Evolutionary conservation across 2,329 filamentous ascomycete species (phyloP), one percentile per base, ranked within the genome.

Genomic region (Sporothrix brunneoviolacea): DNA sequence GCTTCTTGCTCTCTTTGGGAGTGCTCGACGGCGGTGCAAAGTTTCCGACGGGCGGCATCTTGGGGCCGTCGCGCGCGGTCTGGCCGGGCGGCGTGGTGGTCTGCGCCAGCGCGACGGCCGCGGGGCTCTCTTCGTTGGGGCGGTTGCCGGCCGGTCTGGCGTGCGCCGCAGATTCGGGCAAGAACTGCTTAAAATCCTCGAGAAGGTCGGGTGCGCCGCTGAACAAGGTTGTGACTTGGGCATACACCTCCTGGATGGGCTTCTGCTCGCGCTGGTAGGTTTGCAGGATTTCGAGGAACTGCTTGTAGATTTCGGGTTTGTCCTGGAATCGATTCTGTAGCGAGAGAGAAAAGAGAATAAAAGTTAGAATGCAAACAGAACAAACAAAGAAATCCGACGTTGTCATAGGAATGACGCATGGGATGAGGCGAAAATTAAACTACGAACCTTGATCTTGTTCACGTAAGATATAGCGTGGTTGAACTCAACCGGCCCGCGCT

Each of bases 381-480:
- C 21, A 6, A 8, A 24, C 16, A 38, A 13, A 7, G 7, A 19
- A 30, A 13, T 8, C 19, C n/a, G 33, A 41, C 10, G 38, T n/a
- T n/a, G n/a, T n/a, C 22, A 19, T 35, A 28, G 22, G n/a, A 50
- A 50, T 38, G 16, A 36, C 19, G 36, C 40, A 33, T 41, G 42
- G n/a, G 22, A 33, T 19, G 33, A 28, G 41, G 16, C 27, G 36
- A 19, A 48, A 15, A 28, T 2, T 8, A 30, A 44, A 45, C n/a
- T n/a, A 52, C 78, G 66, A 71, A 93, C 91, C 84, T 98, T 98
- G 62, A 98, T 98, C 71, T 98, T 98, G 65, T 98, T 98, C 49
- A 98, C 93, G 62, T 98, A 98, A 66, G 91, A 97, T 57, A 98
- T 98, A 0, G 93, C 93, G 69, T 98, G 93, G 65, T 98, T 98